These are phyloP conservation scores for Brassica carinata DNA, from an alignment of 345 rosid genomes.

Conservation along the genomic window DNA sequence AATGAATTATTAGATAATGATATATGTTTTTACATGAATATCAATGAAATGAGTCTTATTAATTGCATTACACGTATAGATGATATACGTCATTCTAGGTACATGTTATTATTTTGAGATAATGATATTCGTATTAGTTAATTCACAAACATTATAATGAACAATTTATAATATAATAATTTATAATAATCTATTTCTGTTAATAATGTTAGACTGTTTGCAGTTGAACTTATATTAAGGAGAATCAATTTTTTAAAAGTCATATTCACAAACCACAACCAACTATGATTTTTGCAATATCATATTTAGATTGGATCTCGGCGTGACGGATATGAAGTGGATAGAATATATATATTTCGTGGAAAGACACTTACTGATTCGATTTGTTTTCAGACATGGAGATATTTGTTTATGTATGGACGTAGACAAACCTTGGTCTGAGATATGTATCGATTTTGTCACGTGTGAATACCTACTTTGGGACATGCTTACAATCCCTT, in stretches of 20 bases:
- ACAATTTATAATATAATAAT: no score
- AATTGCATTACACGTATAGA: no score
- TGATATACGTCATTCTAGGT: no score
- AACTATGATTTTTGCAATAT: neutral
- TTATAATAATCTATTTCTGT: no score
- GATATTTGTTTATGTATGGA: conserved; percentile 29
- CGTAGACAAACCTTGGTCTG: conserved; percentile 13
- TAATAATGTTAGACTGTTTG: neutral
- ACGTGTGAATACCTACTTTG: conserved; percentile 24
- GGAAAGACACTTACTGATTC: conserved; percentile 25
- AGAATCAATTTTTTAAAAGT: neutral
- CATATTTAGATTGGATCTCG: conserved; percentile 26
- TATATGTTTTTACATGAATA: no score
- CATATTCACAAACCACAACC: conserved; percentile 2
- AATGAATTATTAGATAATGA: no score
- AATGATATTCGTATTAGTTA: no score
- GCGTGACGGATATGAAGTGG: conserved; percentile 16
- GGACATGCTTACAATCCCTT: neutral
- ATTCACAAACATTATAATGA: no score
- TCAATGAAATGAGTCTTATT: no score
- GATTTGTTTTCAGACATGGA: neutral
- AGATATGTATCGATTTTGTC: conserved; percentile 18
- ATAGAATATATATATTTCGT: neutral
- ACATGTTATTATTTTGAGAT: no score
- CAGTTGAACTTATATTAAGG: neutral